Conservation (phyloP, 2,329 filamentous ascomycete genomes). For the Acarospora socialis region DNA sequence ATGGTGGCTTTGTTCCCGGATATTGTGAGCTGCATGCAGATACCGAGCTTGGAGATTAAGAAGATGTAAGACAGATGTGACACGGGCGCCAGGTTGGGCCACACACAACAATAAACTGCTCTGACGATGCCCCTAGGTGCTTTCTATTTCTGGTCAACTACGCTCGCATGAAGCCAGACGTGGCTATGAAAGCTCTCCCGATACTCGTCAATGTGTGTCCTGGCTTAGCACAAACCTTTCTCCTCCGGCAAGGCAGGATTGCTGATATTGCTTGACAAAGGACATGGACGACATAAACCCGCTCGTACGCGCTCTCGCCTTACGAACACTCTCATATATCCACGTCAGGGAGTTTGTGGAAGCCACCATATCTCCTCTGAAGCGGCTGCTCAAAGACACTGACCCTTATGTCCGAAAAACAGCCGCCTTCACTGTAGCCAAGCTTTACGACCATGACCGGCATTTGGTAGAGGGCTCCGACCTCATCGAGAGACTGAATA, state of each 20-base stretch:
- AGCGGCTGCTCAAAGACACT: constrained; percentile 64
- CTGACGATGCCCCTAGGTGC: constrained; percentile 52
- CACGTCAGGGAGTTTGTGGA: constrained; percentile 94
- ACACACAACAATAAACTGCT: background rate
- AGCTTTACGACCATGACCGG: constrained; percentile 92
- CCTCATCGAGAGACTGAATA: constrained; percentile 80
- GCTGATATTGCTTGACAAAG: constrained; percentile 28
- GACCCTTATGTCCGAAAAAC: constrained; percentile 98
- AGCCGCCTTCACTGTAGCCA: constrained; percentile 88
- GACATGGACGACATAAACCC: constrained; percentile 92
- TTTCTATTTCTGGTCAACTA: constrained; percentile 98
- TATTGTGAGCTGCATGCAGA: constrained; percentile 88
- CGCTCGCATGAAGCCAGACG: constrained; percentile 81
- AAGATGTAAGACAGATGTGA: constrained; percentile 98
- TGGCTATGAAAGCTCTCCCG: constrained; percentile 83
- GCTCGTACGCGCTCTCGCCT: constrained; percentile 75
- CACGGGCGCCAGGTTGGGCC: constrained; percentile 12
- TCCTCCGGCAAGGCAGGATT: background rate
- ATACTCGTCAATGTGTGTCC: constrained; percentile 60
- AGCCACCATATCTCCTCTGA: constrained; percentile 71
- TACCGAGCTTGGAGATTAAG: constrained; percentile 92
- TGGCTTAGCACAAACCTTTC: background rate
- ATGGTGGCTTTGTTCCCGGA: constrained; percentile 97
- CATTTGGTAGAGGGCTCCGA: constrained; percentile 80
- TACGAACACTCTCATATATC: constrained; percentile 94